Base-by-base conservation (phyloP, 208 protist genomes). In the Crithidia sp. region DNA sequence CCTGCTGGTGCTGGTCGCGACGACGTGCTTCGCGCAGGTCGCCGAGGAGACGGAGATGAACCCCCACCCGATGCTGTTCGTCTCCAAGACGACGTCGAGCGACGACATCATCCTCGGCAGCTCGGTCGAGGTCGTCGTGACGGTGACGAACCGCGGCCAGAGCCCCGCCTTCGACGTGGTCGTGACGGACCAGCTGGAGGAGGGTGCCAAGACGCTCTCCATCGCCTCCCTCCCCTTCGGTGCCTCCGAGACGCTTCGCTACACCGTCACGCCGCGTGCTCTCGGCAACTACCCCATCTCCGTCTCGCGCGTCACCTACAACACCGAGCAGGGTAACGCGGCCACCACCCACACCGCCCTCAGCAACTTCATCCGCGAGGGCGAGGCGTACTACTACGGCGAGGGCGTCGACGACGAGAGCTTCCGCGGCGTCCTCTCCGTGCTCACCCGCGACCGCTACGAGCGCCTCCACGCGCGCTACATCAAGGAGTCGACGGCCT, bases 311-410 rank as follows among this genome's bases (percentile, higher is more conserved):
- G 92, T 93, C 43, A 88, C 82, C 41, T 96, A 96, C 83, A 84
- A 89, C 71, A 60, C 85, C 2, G 84, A 90, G 76, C 76, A 86
- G 68, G 92, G 88, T 62, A 82, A 88, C 67, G 19, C 64, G 43
- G 77, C 59, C 28, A 89, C 87, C 50, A 49, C 77, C 50, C 82
- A 71, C 47, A 74, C 40, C 44, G 88, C 88, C 41, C 57, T 91
- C 74, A 96, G 92, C 69, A 96, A 94, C 80, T 47, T 95, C 54
- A 84, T 96, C n/a, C 89, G 88, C 56, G 89, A 96, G 64, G 83
- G 77, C 0, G 82, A 90, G 44, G 90, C 89, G 39, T 90, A 93
- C 79, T 96, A 84, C 79, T 60, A 62, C 59, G 82, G 84, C 37
- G 92, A 96, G 49, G 79, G 71, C 57, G 70, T 89, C 50, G 92